Base-by-base conservation (phyloP, 2,329 filamentous ascomycete genomes). In the Tricladium varicosporioides region DNA sequence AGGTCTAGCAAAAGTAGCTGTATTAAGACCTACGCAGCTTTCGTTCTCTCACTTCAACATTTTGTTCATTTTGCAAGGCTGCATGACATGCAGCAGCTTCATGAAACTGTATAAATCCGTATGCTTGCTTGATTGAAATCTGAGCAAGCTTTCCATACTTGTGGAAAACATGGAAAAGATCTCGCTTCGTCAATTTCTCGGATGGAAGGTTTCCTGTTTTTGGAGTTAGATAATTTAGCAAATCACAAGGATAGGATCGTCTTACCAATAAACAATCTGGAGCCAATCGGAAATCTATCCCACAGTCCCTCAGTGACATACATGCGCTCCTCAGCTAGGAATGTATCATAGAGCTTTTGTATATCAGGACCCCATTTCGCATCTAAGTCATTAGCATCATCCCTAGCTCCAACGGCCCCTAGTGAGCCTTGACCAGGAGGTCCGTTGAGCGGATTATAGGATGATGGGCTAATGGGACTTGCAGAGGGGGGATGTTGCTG, bases 21-120 rank as follows among this genome's bases (percentile, higher is more conserved):
- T 8, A 40, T 27, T 44, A 15, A 36, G 43, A 65, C 92, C 83
- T 78, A 96, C 93, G 92, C 70, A 97, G 96, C 71, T 92, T 92
- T 63, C 92, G 87, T n/a, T 92, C 93, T 68, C 90, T 84, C 40
- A 97, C 85, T 62, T 91, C 83, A 43, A 85, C 82, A 9, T 90
- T 91, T 73, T 97, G 91, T 60, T 97, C 85, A 36, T 81, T 80
- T 36, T 88, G 80, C 65, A 97, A 81, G 4, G 93, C 93, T 47
- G 80, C 79, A 56, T 82, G 79, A 62, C 92, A 96, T 68, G 93
- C 87, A 2, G 82, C 79, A 3, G 86, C 76, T 31, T 91, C 87
- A 63, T 96, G 81, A 64, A 95, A 99, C 71, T 97, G 94, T 36
- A 97, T 92, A 70, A 97, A 99, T 1, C 94, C 94, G 73, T 96